Base-by-base conservation (phyloP, 2,329 filamentous ascomycete species). In the Tolypocladium sp. region DNA sequence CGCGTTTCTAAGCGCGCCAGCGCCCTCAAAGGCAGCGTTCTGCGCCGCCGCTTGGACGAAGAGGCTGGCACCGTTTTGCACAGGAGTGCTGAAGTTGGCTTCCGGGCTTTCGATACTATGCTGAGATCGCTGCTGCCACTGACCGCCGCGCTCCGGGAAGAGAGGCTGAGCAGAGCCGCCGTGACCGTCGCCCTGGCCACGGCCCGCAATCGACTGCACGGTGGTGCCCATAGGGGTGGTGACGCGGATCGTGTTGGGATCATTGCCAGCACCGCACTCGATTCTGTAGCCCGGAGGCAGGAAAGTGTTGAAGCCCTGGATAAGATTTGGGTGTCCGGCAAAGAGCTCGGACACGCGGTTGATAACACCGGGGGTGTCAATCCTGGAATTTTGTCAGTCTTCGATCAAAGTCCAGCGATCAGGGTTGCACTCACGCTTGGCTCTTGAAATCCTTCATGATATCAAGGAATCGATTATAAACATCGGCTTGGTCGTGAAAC, bases 381-480 rank as follows among this genome's bases (percentile, higher is more conserved):
- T 99, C 4, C 89, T 88, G 60, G 33, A 25, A 7, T 8, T 9
- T 12, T 15, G 33, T 52, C 37, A 40, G 44, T 22, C n/a, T 4
- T 22, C 27, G 25, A 27, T 2, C 7, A 13, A 53, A 42, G 37
- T 22, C 7, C 17, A 53, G 22, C 15, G 7, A 15, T 53, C 9
- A 15, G 20, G 30, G 49, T 8, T 46, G 54, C 58, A 82, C 89
- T 76, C 79, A 92, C 84, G 92, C 92, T 76, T 96, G 93, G 68
- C 92, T 96, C 76, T 99, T 99, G 73, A 99, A 99, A 67, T 99
- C 94, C 70, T 99, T 99, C 94, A 99, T 99, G 55, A 99, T 99
- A 67, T 99, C 94, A 53, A 99, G 77, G 67, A 99, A 97, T 42
- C 90, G 83, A 69, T 97, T 97, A 69, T 99, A 99, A 0, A 99